phyloP scores from a whole-genome alignment of 106 monocot genomes.

The Narthecium ossifragum region DNA sequence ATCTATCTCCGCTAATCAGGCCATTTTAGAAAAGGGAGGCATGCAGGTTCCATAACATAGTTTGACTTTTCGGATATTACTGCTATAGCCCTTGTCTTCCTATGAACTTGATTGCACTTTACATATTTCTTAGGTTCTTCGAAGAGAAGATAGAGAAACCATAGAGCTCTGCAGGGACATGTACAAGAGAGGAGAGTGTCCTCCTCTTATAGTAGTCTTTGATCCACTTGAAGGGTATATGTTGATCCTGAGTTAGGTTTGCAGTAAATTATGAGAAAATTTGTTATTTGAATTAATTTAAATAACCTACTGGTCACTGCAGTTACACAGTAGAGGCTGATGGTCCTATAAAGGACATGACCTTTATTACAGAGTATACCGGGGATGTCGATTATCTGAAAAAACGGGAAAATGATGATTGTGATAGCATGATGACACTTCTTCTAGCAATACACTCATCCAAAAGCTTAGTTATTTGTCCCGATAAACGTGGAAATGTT shows the following conservation, averaged over 20 bases:
- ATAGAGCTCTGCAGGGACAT: slow-evolving; percentile 68
- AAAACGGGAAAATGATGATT: slow-evolving; percentile 76
- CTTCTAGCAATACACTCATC: slow-evolving; percentile 48
- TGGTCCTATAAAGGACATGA: slow-evolving; percentile 74
- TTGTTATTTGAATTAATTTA: neutral
- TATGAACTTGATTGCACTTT: too few relatives aligned
- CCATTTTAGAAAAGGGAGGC: slow-evolving; percentile 69
- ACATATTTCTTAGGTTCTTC: slow-evolving; percentile 46
- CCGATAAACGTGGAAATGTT: slow-evolving; percentile 81
- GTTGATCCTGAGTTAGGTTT: too few relatives aligned
- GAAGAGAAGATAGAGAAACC: slow-evolving; percentile 71
- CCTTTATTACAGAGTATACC: slow-evolving; percentile 70
- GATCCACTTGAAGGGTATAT: slow-evolving; percentile 79
- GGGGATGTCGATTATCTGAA: slow-evolving; percentile 87
- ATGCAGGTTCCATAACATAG: slow-evolving; percentile 94
- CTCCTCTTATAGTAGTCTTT: slow-evolving; percentile 75
- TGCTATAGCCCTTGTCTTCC: too few relatives aligned
- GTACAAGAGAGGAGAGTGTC: slow-evolving; percentile 85
- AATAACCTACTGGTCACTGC: slow-evolving; percentile 18
- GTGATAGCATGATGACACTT: slow-evolving; percentile 93
- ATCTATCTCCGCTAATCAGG: slow-evolving; percentile 46
- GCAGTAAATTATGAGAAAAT: too few relatives aligned
- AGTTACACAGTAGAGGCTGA: slow-evolving; percentile 91
- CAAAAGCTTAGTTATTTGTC: slow-evolving; percentile 67
- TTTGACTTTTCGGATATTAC: too few relatives aligned